Evolutionary conservation across 768 basidiomycete genomes (phyloP), one percentile per base, ranked within the genome.

Genomic region (Rhodocollybia butyracea): DNA sequence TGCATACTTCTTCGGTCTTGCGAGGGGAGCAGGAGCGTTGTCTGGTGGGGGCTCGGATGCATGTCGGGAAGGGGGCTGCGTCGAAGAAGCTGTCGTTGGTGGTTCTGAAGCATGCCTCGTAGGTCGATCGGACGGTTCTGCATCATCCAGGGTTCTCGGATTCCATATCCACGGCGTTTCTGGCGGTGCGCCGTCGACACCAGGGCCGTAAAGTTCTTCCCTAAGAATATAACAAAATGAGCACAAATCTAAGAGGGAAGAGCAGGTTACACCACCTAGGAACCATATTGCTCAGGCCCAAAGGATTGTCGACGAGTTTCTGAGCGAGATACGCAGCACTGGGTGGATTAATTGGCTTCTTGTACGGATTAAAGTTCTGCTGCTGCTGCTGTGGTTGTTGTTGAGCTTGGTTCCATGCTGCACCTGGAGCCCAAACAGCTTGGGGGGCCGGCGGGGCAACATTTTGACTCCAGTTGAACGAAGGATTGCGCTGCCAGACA

Each of bases 101-200:
- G 53, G 45, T 61, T 61, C 67, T 64, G 13, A 61, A 56, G 45
- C 60, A 59, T 21, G 57, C 46, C 38, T 55, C 51, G 26, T 59
- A 56, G 32, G 42, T 15, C 40, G 52, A 39, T 51, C 62, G 57
- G 21, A 45, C 22, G 41, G 45, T 52, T 65, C 68, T 26, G 73
- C 69, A 31, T 73, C 64, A 8, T 64, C 57, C 21, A 84, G 70
- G 55, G 71, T 70, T 32, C 75, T 64, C 24, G 85, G 81, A 67
- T 77, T 83, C 88, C 88, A 90, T 54, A 88, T 77, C 88, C 88
- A 90, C 7, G 88, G 88, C 0, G 88, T 89, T 13, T 78, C 53
- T 5, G 53, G 73, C 5, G 74, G 70, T 15, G 68, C 70, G 17
- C 70, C 70, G 19, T 73, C 70, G 43, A 64, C 63, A 30, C 68